A percentile compares a stretch with the other conserved stretches of the same genome.
Evolutionary conservation across 495 filamentous ascomycete genomes (phyloP).

Genomic region (Staphylotrichum tortipilum): DNA sequence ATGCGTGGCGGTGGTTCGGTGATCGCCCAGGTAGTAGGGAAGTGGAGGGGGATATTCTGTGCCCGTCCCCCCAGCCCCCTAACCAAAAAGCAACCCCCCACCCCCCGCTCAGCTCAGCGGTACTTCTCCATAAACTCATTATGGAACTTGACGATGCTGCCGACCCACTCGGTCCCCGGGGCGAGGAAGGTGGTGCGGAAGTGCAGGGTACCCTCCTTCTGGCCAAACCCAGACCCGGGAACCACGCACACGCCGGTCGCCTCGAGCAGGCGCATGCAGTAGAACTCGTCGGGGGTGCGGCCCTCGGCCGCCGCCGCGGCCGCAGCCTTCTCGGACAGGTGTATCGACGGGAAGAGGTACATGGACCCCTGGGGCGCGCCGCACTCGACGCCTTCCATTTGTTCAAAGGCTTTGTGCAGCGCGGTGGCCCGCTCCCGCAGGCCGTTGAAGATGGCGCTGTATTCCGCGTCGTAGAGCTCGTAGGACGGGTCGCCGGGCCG

Average conservation of each 20-base stretch:
- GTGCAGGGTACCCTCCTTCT: slow-evolving; percentile 84
- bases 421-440: slow-evolving; percentile 72
- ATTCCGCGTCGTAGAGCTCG: slow-evolving; percentile 75
- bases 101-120: too few species aligned
- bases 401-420: slow-evolving; percentile 77
- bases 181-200: slow-evolving; percentile 96
- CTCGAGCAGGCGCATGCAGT: slow-evolving; percentile 81
- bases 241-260: slow-evolving; percentile 95
- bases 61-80: too few species aligned
- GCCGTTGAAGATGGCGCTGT: slow-evolving; percentile 64
- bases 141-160: slow-evolving; percentile 82
- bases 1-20: too few species aligned
- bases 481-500: slow-evolving; percentile 69
- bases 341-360: slow-evolving; percentile 97
- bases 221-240: slow-evolving; percentile 85
- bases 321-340: slow-evolving; percentile 62
- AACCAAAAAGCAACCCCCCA: too few species aligned
- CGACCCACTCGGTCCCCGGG: slow-evolving; percentile 91
- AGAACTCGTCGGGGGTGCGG: slow-evolving; percentile 81
- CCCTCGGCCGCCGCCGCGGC: slow-evolving; percentile 65
- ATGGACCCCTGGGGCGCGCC: slow-evolving; percentile 82
- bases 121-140: slow-evolving; percentile 84
- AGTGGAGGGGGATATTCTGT: too few species aligned
- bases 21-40: too few species aligned
- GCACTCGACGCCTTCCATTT: slow-evolving; percentile 93